Base-by-base conservation (phyloP, 1,139 yeast genomes). In the Sugiyamaella paludigena region DNA sequence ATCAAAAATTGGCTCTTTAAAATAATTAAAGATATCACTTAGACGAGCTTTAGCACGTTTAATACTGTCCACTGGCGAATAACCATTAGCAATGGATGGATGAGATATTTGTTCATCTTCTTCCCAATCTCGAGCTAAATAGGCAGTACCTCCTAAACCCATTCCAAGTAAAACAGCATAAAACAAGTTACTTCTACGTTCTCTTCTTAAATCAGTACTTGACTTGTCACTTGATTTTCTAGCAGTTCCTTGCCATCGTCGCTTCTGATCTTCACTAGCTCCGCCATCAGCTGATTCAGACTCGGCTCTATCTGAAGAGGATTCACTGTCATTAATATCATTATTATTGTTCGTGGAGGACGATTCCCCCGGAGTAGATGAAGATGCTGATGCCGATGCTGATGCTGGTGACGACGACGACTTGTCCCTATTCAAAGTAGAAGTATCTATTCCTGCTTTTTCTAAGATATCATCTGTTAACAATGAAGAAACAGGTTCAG, bases 1-100 rank as follows among this genome's bases (percentile, higher is more conserved):
- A 53, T 89, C 95, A 69, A 86, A 91, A 13, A 87, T 95, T 8
- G 99, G 98, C 59, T 92, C 98, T 53, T 87, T 84, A 74, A 91
- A 91, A 59, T 86, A 85, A 40, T 86, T 82, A 67, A 91, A 85
- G 53, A 87, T 76, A 39, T 89, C 84, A 45, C 81, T 74, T 54
- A 85, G 75, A 72, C 98, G 81, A 55, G 83, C 82, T 56, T 69
- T 75, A 58, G 87, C 76, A 65, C 98, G 79, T 33, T 61, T 60
- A 48, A 55, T 56, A 24, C 58, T 57, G 48, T 79, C 75, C n/a
- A 65, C 70, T 10, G 88, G 84, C 6, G 84, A 67, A 66, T 79
- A 84, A 1, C 96, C 97, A 63, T 83, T 79, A 43, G 75, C 81
- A 53, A 83, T 74, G 28, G 72, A 75, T 40, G 75, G 69, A 56